Conservation (phyloP, 2,329 filamentous ascomycete genomes). For the Aspergillus arachidicola region DNA sequence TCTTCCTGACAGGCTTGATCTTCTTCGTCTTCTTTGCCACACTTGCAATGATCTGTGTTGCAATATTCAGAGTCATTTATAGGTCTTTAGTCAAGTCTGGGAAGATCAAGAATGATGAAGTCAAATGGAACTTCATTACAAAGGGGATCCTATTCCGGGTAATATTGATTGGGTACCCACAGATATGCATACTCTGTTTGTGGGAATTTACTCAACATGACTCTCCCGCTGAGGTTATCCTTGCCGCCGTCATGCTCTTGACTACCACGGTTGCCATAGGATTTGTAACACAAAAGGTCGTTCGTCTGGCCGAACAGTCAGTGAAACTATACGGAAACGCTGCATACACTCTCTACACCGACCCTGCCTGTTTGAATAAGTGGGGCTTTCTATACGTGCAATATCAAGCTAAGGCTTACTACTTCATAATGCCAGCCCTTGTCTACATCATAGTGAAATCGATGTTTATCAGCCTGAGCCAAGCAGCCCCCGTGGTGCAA, state of each 20-base stretch:
- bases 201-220: slow-evolving; percentile 90
- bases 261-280: slow-evolving; percentile 74
- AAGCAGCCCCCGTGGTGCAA: slow-evolving; percentile 70
- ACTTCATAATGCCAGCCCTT: slow-evolving; percentile 82
- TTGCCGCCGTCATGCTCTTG: slow-evolving; percentile 85
- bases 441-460: slow-evolving; percentile 79
- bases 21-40: slow-evolving; percentile 86
- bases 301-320: slow-evolving; percentile 82
- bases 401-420: slow-evolving; percentile 92
- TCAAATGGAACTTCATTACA: slow-evolving; percentile 89
- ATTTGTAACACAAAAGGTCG: slow-evolving; percentile 87
- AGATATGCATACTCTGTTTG: slow-evolving; percentile 84
- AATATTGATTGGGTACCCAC: slow-evolving; percentile 84
- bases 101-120: slow-evolving; percentile 84
- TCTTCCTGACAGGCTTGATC: slow-evolving; percentile 86
- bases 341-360: slow-evolving; percentile 93
- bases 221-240: slow-evolving; percentile 79
- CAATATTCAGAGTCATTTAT: slow-evolving; percentile 77
- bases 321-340: slow-evolving; percentile 91
- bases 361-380: slow-evolving; percentile 87
- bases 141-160: slow-evolving; percentile 92
- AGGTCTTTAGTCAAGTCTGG: slow-evolving; percentile 72
- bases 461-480: slow-evolving; percentile 81
- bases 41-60: slow-evolving; percentile 70
- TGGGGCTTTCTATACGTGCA: slow-evolving; percentile 98